Percentiles rank a stretch among this genome's conserved stretches.
Conservation (phyloP, 768 basidiomycete genomes). For the Trametes cinnabarina region DNA sequence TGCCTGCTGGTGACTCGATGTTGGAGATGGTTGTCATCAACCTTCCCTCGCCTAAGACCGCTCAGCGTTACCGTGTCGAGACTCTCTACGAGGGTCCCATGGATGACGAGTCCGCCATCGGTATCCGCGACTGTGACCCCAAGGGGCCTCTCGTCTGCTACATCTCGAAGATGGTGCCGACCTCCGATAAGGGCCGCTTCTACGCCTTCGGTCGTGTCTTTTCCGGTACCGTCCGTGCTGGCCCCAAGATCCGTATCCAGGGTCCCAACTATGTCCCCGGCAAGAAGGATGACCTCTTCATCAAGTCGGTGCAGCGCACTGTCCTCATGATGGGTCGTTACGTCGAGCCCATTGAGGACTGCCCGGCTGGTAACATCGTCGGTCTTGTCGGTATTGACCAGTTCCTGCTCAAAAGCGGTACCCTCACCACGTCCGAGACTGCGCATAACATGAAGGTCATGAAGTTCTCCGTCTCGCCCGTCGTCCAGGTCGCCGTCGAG, state of each 20-base stretch:
- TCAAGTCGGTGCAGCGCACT: conserved; percentile 98
- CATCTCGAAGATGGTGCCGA: conserved; percentile 99
- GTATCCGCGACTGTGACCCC: conserved; percentile 97
- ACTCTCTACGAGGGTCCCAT: conserved; percentile 99
- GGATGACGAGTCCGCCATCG: conserved; percentile 99
- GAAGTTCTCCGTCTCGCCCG: conserved; percentile 99
- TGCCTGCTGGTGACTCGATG: conserved; percentile 97
- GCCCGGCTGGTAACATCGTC: conserved; percentile 97
- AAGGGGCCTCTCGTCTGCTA: conserved; percentile 95
- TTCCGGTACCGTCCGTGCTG: conserved; percentile 94
- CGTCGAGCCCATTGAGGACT: conserved; percentile 98
- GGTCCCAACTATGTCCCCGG: conserved; percentile 98
- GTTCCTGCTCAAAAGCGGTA: conserved; percentile 99
- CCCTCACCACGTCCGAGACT: conserved; percentile 95
- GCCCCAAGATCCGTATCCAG: conserved; percentile 99
- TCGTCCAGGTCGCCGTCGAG: conserved; percentile 98
- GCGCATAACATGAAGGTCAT: conserved; percentile 99
- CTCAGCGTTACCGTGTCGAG: conserved; percentile 98
- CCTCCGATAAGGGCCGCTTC: conserved; percentile 99
- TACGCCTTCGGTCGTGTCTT: conserved; percentile 99
- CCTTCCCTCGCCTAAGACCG: conserved; percentile 95
- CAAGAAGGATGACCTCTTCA: conserved; percentile 96
- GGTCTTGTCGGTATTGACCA: conserved; percentile 99
- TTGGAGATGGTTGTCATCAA: conserved; percentile 99
- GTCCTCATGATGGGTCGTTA: conserved; percentile 99